Evolutionary conservation across 225 moss, liverwort and hornwort genomes (phyloP), one percentile per base, ranked within the genome.

Genomic region (Antitrichia curtipendula): DNA sequence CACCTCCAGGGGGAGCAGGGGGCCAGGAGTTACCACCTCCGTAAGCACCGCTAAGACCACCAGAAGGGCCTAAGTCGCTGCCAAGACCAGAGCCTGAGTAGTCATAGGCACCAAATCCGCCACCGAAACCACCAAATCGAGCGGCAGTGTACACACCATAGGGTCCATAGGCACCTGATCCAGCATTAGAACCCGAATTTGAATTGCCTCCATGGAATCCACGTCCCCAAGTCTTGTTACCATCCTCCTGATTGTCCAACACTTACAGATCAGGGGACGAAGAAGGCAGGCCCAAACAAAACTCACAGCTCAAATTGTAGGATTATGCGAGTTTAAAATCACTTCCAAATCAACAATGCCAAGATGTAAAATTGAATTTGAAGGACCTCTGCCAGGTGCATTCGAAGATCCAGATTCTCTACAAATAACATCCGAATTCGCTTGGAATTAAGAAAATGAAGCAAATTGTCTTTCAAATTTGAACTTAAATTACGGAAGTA

Each of bases 131-230:
- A 81, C 98, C 96, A 91, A 98, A 98, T 38, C 98, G 93, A 76
- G 96, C 96, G 22, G 98, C 96, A 87, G 98, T 96, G 80, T 98
- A 98, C 49, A 98, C 95, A 85, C 98, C 98, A 88, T 98, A 98
- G 28, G 98, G 96, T 79, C 96, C 98, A 80, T 98, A 98, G 29
- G 98, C 95, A 91, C 93, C 95, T 61, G 92, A 92, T 90, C 92
- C 91, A 58, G 91, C 90, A 82, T 88, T 86, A 24, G 92, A 92
- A 85, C 89, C 91, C 62, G 92, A 92, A 91, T 93, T 92, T 76
- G 84, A 80, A 88, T 92, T 92, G 85, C 92, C 88, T 85, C 93
- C 92, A 65, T 95, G 96, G 63, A 95, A 95, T 84, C 95, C 95
- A 66, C 95, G 95, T 83, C 96, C 98, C 98, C 98, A 96, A 54